Percentiles rank a stretch among this genome's conserved stretches.
phyloP scores from a whole-genome alignment of 305 asterid species.

The Solanum chacoense region DNA sequence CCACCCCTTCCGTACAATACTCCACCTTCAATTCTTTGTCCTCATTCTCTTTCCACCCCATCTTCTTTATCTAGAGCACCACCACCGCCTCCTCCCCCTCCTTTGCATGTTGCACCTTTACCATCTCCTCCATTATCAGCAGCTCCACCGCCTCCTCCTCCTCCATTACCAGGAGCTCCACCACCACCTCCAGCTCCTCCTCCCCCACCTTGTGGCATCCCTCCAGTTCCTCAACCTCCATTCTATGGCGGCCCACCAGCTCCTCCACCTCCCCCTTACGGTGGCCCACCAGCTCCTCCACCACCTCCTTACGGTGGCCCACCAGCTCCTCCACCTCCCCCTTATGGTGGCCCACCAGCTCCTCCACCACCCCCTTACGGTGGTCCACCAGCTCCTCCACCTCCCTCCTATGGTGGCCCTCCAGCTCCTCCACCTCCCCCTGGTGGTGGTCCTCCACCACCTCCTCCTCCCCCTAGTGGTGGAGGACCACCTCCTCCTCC shows the following conservation, averaged over 20 bases:
- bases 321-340: conserved; percentile 5
- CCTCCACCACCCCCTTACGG: background rate
- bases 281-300: conserved; percentile 5
- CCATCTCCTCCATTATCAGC: background rate
- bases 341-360: background rate
- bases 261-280: background rate
- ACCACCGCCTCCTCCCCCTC: background rate
- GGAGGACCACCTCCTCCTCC: conserved; percentile 8
- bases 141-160: background rate
- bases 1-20: background rate
- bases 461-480: background rate
- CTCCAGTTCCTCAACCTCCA: conserved; percentile 10
- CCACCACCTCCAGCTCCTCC: conserved; percentile 9
- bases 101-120: background rate
- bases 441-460: no score
- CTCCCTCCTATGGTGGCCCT: background rate
- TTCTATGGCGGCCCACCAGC: background rate
- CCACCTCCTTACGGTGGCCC: background rate
- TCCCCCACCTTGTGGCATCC: background rate
- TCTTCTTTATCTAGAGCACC: background rate
- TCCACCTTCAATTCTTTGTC: background rate
- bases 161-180: background rate
- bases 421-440: conserved; percentile 1
- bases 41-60: background rate
- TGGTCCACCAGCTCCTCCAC: conserved; percentile 1